Evolutionary conservation across 2,329 filamentous ascomycete genomes (phyloP).

Genomic region (Fusarium acutatum): DNA sequence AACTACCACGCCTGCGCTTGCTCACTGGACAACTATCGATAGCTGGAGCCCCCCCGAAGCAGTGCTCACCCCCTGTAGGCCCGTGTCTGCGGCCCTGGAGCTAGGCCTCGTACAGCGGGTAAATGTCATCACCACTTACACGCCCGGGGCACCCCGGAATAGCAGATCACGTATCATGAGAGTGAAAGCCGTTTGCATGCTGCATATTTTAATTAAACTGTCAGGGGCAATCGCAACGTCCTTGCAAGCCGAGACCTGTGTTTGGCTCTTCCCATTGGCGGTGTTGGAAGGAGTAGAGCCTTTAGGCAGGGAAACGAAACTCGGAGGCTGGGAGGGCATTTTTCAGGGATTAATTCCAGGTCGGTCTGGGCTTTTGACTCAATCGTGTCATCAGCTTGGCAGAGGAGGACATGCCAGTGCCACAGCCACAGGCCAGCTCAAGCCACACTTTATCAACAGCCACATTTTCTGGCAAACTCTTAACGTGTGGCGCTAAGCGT

Average conservation of each 20-base stretch:
- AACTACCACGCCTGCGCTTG: conserved; percentile 25
- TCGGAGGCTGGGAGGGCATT: conserved; percentile 36
- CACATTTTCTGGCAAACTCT: not conserved
- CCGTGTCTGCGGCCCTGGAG: conserved; percentile 28
- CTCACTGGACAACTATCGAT: conserved; percentile 45
- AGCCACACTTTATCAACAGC: not conserved
- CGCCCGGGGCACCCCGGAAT: conserved; percentile 17
- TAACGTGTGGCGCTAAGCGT: conserved; percentile 27
- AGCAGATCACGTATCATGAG: conserved; percentile 13
- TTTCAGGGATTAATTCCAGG: conserved; percentile 29
- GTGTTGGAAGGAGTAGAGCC: conserved; percentile 4
- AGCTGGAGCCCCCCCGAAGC: not conserved
- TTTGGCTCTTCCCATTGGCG: conserved; percentile 25
- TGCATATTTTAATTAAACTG: conserved; percentile 36
- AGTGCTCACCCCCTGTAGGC: conserved; percentile 10
- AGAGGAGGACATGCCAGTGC: not conserved
- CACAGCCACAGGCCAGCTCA: not conserved
- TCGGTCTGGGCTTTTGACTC: conserved; percentile 2
- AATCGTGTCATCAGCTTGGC: conserved; percentile 13
- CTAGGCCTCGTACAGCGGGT: conserved; percentile 27
- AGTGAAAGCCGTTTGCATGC: conserved; percentile 21
- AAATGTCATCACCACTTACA: conserved; percentile 35
- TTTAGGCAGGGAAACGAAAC: conserved; percentile 30
- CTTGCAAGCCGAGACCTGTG: conserved; percentile 4
- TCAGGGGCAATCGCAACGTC: conserved; percentile 19